Conservation (phyloP, 1,139 yeast genomes). For the Dujonia santamariae region DNA sequence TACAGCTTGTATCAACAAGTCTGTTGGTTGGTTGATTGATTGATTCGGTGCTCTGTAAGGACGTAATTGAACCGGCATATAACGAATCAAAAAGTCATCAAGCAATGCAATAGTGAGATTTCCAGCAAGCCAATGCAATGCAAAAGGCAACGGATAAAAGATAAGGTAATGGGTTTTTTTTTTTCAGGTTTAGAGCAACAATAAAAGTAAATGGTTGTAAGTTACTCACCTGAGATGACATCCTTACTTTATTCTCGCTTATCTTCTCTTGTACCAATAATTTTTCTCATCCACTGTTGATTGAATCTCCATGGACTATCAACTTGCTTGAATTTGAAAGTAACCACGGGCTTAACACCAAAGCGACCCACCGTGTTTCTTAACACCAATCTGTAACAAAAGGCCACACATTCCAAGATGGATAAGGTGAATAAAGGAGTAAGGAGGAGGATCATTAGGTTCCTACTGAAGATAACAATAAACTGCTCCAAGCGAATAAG, state of each 20-base stretch:
- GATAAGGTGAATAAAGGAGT: constrained; percentile 9
- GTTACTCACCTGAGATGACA: too few species aligned
- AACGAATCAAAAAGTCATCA: too few species aligned
- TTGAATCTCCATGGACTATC: constrained; percentile 3
- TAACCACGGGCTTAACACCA: background rate
- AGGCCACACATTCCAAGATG: constrained; percentile 7
- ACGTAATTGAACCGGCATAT: too few species aligned
- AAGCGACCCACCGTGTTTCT: background rate
- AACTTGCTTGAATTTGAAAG: constrained; percentile 3
- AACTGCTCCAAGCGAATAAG: constrained; percentile 7
- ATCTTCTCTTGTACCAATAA: constrained; percentile 1
- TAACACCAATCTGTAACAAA: constrained; percentile 6
- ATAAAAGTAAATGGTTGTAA: too few species aligned
- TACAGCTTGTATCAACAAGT: too few species aligned
- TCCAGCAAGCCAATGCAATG: too few species aligned
- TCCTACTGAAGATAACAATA: constrained; percentile 7
- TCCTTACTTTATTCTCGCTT: constrained; percentile 1
- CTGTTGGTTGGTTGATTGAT: too few species aligned
- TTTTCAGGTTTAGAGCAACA: too few species aligned
- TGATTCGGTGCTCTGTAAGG: too few species aligned
- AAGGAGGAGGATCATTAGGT: constrained; percentile 7
- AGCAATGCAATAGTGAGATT: too few species aligned
- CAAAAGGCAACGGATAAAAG: too few species aligned
- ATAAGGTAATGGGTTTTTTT: too few species aligned
- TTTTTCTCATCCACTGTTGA: constrained; percentile 4